Evolutionary conservation across 305 asterid genomes (phyloP).

Genomic region (Fraxinus xanthoxyloides): DNA sequence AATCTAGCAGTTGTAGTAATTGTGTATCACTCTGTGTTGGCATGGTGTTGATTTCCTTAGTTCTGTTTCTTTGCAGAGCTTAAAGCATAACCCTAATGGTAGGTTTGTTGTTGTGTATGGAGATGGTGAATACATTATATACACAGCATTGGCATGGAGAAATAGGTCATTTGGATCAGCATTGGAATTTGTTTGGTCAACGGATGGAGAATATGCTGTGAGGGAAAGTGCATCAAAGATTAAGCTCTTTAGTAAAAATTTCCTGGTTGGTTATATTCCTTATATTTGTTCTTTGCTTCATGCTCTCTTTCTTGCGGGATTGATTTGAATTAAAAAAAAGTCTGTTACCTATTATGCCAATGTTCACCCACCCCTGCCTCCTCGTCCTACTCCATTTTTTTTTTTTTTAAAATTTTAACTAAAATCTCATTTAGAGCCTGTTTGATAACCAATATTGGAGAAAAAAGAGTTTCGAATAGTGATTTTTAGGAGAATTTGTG

Average conservation of each 20-base stretch:
- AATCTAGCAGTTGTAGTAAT: conserved; percentile 7
- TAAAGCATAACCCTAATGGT: conserved; percentile 98
- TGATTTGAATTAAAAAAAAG: not conserved
- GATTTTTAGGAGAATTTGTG: not conserved
- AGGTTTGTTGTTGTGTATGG: conserved; percentile 97
- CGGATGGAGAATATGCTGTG: conserved; percentile 95
- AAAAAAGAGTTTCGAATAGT: not conserved
- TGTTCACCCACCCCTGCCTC: not conserved
- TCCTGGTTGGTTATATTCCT: conserved; percentile 50
- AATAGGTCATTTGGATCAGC: conserved; percentile 95
- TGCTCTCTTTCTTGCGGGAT: not conserved
- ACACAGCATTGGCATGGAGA: conserved; percentile 98
- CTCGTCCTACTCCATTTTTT: not conserved
- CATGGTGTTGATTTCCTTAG: conserved; percentile 12
- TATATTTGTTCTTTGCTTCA: not conserved
- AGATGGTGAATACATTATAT: conserved; percentile 87
- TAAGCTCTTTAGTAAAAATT: conserved; percentile 77
- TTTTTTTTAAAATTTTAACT: not conserved
- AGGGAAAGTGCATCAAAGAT: conserved; percentile 90
- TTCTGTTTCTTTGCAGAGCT: conserved; percentile 53
- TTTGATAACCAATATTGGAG: not conserved
- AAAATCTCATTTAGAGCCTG: not conserved
- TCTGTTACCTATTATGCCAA: not conserved
- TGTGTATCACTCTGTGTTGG: conserved; percentile 2
- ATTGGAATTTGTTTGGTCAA: conserved; percentile 93